Conservation (phyloP, 2,329 filamentous ascomycete species). For the Colletotrichum gigasporum region DNA sequence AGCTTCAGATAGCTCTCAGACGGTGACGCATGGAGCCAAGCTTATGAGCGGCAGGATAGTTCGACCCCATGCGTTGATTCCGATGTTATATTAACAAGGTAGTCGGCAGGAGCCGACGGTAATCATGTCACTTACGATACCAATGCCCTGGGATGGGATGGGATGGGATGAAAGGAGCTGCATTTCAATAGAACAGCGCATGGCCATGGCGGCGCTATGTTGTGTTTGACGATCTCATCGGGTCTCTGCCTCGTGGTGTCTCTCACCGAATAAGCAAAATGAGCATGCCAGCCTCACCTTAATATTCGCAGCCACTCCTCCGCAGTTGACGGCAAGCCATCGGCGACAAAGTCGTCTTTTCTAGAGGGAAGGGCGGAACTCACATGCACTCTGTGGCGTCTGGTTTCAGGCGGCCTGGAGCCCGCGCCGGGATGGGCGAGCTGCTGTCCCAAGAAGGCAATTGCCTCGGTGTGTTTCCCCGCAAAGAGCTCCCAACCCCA, state of each 20-base stretch:
- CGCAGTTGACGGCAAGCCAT: not conserved
- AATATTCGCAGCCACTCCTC: not conserved
- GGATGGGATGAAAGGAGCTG: too few relatives aligned
- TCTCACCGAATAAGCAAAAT: not conserved
- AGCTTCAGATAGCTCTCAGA: conserved; percentile 54
- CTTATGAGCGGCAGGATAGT: not conserved
- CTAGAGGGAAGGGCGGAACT: not conserved
- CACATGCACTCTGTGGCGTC: conserved; percentile 15
- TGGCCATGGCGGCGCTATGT: not conserved
- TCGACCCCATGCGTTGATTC: conserved; percentile 4
- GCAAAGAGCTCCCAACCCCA: conserved; percentile 35
- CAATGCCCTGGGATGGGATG: conserved; percentile 20
- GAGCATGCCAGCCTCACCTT: not conserved
- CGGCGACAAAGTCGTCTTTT: not conserved
- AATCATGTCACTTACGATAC: conserved; percentile 32
- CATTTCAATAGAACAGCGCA: conserved; percentile 22
- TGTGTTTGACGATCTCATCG: not conserved
- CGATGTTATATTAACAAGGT: conserved; percentile 27
- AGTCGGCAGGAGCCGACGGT: conserved; percentile 14
- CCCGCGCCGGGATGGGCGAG: conserved; percentile 31
- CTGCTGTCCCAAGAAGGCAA: conserved; percentile 43
- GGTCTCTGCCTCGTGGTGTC: not conserved
- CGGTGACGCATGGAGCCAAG: not conserved
- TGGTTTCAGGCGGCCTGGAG: conserved; percentile 15
- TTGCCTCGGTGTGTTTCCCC: conserved; percentile 45